phyloP scores from a whole-genome alignment of 176 grass and related monocot genomes.

The Poa pratensis region DNA sequence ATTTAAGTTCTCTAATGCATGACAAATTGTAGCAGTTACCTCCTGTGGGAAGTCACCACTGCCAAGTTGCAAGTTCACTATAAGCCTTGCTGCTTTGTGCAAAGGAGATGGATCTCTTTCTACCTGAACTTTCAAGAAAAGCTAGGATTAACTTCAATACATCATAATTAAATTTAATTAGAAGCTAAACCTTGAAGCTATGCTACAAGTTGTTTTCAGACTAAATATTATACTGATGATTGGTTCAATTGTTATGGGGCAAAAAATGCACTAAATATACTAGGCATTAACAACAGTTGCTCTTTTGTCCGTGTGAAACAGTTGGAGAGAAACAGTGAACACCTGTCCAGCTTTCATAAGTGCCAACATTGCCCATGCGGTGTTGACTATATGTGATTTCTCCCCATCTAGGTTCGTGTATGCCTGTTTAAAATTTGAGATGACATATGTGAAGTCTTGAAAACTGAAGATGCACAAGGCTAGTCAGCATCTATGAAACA shows the following conservation, averaged over 20 bases:
- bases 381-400: constrained; percentile 78
- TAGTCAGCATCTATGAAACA: neutral
- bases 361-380: constrained; percentile 71
- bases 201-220: constrained; percentile 3
- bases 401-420: constrained; percentile 67
- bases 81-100: constrained; percentile 63
- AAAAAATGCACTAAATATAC: neutral
- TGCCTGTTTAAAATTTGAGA: constrained; percentile 52
- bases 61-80: constrained; percentile 61
- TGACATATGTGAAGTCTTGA: neutral
- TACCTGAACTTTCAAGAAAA: constrained; percentile 47
- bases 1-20: neutral
- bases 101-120: constrained; percentile 64
- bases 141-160: neutral
- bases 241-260: constrained; percentile 2
- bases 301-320: neutral
- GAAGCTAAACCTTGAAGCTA: constrained; percentile 9
- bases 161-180: constrained; percentile 6
- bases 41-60: constrained; percentile 82
- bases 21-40: constrained; percentile 43
- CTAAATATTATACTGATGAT: neutral
- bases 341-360: constrained; percentile 89
- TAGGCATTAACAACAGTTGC: too few relatives aligned
- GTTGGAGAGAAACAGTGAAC: constrained; percentile 15
- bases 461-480: constrained; percentile 24